Conservation (phyloP, 208 protist genomes). For the Kentomonas sorsogonicus region DNA sequence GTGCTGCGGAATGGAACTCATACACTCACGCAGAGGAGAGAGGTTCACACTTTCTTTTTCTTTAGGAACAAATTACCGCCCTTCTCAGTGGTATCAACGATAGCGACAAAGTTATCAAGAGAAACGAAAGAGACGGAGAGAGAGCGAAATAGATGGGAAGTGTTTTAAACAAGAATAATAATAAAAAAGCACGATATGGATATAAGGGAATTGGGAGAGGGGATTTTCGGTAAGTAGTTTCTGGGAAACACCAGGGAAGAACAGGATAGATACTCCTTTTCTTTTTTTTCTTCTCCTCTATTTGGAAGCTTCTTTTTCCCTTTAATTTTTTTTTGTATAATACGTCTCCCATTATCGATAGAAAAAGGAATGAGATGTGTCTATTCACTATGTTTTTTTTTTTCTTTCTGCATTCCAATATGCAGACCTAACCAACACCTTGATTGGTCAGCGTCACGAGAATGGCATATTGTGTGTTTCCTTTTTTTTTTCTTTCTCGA, state of each 20-base stretch:
- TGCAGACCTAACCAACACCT: too few species aligned
- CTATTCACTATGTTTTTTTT: conserved; percentile 3
- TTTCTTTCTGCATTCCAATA: conserved; percentile 4
- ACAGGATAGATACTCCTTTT: background rate
- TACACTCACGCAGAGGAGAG: too few species aligned
- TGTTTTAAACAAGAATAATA: background rate
- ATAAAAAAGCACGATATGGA: background rate
- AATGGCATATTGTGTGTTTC: too few species aligned
- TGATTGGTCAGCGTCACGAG: too few species aligned
- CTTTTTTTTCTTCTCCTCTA: background rate
- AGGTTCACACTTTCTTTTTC: background rate
- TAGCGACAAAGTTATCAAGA: background rate
- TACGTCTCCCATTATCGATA: background rate
- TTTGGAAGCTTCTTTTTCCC: background rate
- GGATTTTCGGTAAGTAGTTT: too few species aligned
- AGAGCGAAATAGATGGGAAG: background rate
- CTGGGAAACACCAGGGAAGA: too few species aligned
- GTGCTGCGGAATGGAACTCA: too few species aligned
- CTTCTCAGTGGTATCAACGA: too few species aligned
- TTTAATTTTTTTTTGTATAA: background rate
- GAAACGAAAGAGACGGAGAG: background rate
- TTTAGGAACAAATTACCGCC: too few species aligned
- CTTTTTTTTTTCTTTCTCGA: background rate
- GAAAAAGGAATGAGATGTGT: background rate
- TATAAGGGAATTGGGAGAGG: background rate